Percentiles rank a stretch among this genome's conserved stretches.
phyloP scores from a whole-genome alignment of 805 yeast genomes.

The Candida saitoana region DNA sequence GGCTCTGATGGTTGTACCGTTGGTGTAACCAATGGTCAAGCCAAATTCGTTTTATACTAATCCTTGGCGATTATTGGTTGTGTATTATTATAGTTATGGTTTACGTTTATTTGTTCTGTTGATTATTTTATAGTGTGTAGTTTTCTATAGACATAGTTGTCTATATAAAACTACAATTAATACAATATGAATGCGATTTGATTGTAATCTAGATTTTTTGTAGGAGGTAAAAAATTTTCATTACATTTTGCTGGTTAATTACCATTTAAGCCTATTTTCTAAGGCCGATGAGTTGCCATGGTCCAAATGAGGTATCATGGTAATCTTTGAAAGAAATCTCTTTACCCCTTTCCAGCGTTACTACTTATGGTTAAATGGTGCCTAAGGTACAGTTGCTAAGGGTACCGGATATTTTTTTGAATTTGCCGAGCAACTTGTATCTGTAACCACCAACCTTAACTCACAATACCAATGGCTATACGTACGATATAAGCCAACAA shows the following conservation, averaged over 20 bases:
- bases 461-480: too few relatives aligned
- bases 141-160: background rate
- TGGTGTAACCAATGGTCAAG: conserved; percentile 78
- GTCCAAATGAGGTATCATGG: too few relatives aligned
- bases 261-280: too few relatives aligned
- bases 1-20: conserved; percentile 91
- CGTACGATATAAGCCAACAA: too few relatives aligned
- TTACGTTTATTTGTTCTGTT: background rate
- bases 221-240: too few relatives aligned
- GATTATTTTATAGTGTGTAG: background rate
- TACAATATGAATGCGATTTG: background rate
- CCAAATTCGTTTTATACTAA: conserved; percentile 71
- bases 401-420: background rate
- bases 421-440: background rate
- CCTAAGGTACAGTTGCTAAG: background rate
- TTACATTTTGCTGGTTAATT: background rate
- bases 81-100: background rate
- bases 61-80: background rate
- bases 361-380: background rate
- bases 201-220: too few relatives aligned
- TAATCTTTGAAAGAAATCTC: too few relatives aligned
- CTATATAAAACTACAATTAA: background rate
- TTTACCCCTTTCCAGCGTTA: too few relatives aligned
- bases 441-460: background rate
- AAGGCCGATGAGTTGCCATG: too few relatives aligned